Percentiles rank a stretch among this genome's conserved stretches.
Conservation (phyloP, 345 rosid genomes). For the Firmiana major region DNA sequence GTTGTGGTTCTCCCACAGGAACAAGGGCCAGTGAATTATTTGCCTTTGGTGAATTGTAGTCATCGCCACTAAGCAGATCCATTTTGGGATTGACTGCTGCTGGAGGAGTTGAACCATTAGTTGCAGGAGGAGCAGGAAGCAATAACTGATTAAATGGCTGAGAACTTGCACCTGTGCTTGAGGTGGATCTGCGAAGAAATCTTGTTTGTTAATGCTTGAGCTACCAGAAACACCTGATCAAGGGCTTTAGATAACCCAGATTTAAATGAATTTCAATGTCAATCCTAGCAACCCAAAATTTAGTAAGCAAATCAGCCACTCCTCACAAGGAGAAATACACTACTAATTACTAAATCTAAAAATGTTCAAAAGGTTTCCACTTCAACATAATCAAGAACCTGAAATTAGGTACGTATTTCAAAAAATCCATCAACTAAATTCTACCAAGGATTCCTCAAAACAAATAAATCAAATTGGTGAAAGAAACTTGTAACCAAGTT, state of each 20-base stretch:
- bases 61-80: slow-evolving; percentile 97
- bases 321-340: background rate
- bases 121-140: slow-evolving; percentile 79
- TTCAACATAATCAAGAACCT: background rate
- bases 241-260: background rate
- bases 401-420: background rate
- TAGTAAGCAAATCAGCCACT: background rate
- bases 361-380: background rate
- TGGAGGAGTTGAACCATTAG: slow-evolving; percentile 53
- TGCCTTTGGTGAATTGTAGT: slow-evolving; percentile 58
- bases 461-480: background rate
- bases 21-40: slow-evolving; percentile 74
- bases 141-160: slow-evolving; percentile 58
- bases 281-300: slow-evolving; percentile 1
- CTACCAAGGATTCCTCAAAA: background rate
- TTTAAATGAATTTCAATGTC: slow-evolving; percentile 7
- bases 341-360: background rate
- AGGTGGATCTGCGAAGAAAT: slow-evolving; percentile 48
- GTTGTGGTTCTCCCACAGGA: slow-evolving; percentile 63
- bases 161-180: slow-evolving; percentile 51
- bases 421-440: background rate
- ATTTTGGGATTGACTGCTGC: slow-evolving; percentile 56
- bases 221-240: slow-evolving; percentile 2
- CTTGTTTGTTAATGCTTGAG: background rate
- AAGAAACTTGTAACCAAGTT: background rate